A percentile compares a stretch with the other conserved stretches of the same genome.
Evolutionary conservation across 129 eudicot species (phyloP).

Genomic region (Rutidosis leptorrhynchoides): DNA sequence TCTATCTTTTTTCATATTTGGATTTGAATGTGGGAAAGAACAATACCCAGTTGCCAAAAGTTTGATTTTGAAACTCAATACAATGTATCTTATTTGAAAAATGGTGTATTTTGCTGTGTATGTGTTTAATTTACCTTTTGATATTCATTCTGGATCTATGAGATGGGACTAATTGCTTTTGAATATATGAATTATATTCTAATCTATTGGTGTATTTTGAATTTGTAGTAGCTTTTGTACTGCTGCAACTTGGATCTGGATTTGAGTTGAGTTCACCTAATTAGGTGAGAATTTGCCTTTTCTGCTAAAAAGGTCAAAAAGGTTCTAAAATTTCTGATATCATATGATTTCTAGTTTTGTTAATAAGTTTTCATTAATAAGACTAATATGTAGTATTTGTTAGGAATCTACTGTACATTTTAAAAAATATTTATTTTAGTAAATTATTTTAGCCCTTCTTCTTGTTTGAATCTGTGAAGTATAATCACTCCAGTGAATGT

Average conservation of each 20-base stretch:
- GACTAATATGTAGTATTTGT: neutral
- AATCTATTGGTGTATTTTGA: constrained; percentile 14
- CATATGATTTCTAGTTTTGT: constrained; percentile 9
- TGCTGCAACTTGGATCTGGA: constrained; percentile 23
- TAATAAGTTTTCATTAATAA: too few species aligned
- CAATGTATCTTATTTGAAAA: neutral
- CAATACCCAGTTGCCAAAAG: neutral
- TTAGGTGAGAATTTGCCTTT: constrained; percentile 2
- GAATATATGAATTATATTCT: constrained; percentile 3
- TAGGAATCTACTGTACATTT: neutral
- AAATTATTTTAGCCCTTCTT: neutral
- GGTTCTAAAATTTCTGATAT: constrained; percentile 24
- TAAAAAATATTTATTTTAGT: too few species aligned
- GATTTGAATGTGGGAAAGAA: neutral
- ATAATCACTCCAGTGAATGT: neutral
- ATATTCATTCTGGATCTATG: constrained; percentile 23
- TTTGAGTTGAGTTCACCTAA: constrained; percentile 5
- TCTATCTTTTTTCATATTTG: neutral
- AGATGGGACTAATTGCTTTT: constrained; percentile 17
- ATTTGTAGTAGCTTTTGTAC: neutral
- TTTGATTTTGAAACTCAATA: neutral
- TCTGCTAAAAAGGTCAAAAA: neutral
- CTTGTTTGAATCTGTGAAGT: neutral
- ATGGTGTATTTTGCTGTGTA: neutral
- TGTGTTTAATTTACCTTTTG: constrained; percentile 8